Evolutionary conservation across 2,329 filamentous ascomycete species (phyloP), one percentile per base, ranked within the genome.

Genomic region (Mycosphaerelloides madeirae): DNA sequence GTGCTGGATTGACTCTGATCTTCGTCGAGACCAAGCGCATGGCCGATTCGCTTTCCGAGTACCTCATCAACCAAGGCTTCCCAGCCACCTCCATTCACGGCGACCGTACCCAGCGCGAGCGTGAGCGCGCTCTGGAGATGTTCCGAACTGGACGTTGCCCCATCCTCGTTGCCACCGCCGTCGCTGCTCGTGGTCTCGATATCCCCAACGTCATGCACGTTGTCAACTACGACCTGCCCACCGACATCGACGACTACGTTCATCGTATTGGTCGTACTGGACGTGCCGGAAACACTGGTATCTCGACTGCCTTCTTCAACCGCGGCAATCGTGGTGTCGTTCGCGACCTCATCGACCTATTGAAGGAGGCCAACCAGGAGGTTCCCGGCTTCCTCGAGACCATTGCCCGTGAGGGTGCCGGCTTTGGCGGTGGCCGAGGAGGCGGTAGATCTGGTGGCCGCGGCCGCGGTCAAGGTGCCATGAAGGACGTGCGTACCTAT

Each of bases 1-100:
- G 84, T 48, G 85, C 75, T 50, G 90, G 90, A 63, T 78, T 97
- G 50, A 97, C 91, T 13, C 76, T 98, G 52, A 96, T 98, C 66
- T 98, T 98, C 73, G 93, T 98, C 53, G 93, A 97, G 78, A 97
- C 93, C 50, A 98, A 98, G 84, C 91, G 93, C 60, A 97, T 97
- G 90, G 93, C 93, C 49, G 93, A 98, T 70, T 91, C 90, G 13
- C 78, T 98, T 43, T 97, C 90, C 51, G 93, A 98, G 68, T 98
- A 96, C 78, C 76, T 98, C 49, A 94, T 97, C 76, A 96, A 96
- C 77, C 91, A 97, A 73, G 90, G 83, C 69, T 96, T 98, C 81
- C 91, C 91, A 7, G 93, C 93, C 42, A 98, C 93, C 14, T 96
- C 93, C 41, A 98, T 98, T 64, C 93, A 98, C 73, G 93, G 93